Base-by-base conservation (phyloP, 371 early-diverging fungal genomes). In the Batrachochytrium dendrobatidis region DNA sequence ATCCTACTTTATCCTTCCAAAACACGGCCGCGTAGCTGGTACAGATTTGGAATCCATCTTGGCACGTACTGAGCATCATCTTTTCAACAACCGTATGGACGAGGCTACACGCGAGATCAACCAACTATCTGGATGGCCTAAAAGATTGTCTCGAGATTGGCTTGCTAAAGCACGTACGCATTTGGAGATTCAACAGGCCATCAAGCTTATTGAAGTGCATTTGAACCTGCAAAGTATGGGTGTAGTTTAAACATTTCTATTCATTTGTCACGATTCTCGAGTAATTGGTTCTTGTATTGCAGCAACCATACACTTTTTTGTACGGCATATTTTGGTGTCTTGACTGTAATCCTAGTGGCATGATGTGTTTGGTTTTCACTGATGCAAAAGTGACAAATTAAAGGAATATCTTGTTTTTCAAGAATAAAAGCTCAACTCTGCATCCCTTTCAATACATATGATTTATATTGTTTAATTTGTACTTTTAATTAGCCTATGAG, bases 61-160 rank as follows among this genome's bases (percentile, higher is more conserved):
- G 48, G 86, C 94, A 10, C 84, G 97, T 54, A 74, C 89, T 18
- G 79, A 89, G 64, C 82, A 83, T 65, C 86, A 87, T 67, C 71
- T 97, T 53, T 64, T 71, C 34, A 80, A 83, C 53, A 83, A 82
- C 39, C 90, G 95, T 69, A 66, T 97, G 56, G 95, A 95, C 53
- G 75, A 74, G 49, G 95, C 94, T n/a, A 74, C 92, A 22, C 78
- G 96, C 58, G 96, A 97, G 69, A 61, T 95, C 60, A 96, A 96
- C 70, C 93, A 91, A 70, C 78, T 97, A 58, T 81, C 74, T 56
- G 96, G 98, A 8, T 97, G 98, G 98, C 86, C 92, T 7, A 89
- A 88, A 74, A 79, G 75, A 61, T 71, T 97, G 54, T 88, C 94
- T 28, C 64, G 76, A 66, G 98, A 92, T 72, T 97, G 98, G 98